Evolutionary conservation across 2,329 filamentous ascomycete genomes (phyloP), one percentile per base, ranked within the genome.

Genomic region (Fusarium dlaminii): DNA sequence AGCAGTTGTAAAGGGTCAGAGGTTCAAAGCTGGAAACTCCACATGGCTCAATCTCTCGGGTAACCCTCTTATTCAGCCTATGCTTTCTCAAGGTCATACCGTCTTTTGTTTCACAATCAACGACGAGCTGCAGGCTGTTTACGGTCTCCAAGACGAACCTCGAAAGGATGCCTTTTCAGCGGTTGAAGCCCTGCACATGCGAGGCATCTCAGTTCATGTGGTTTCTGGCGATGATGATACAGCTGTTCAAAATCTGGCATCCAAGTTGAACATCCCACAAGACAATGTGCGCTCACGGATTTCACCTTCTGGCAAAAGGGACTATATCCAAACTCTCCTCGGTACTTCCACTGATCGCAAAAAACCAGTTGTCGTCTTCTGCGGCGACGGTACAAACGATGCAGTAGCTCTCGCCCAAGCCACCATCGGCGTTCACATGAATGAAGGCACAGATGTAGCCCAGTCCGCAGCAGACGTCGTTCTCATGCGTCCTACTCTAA

Each of bases 381-480:
- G 89, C 57, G 93, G 93, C 39, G 93, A 96, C 75, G 94, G 94
- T 4, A 94, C 92, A 20, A 96, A 96, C 79, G 93, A 96, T 77
- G 92, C 93, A 0, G 86, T 90, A 6, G 93, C 93, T 0, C 86
- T 96, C 6, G 90, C 92, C 1, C 89, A 91, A 78, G 92, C 94
- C 3, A 88, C 88, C 11, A 87, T 96, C 34, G 94, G 94, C 34
- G 85, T 95, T 0, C 91, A 94, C 73, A 89, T 96, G 79, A 88
- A 88, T 66, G 80, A 82, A 48, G 86, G 86, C 9, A 90, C 87
- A 3, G 92, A 94, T 64, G 85, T 95, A 3, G 91, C 93, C 0
- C 84, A 89, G 61, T 86, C 85, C 5, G 91, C 92, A 0, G 91
- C 93, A 0, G 92, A 95, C 74, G 89, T 92, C 0, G 89, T 94